These are phyloP conservation scores for Mesotaenium endlicherianum DNA, from an alignment of 139 green algal species.

Conservation along the genomic window DNA sequence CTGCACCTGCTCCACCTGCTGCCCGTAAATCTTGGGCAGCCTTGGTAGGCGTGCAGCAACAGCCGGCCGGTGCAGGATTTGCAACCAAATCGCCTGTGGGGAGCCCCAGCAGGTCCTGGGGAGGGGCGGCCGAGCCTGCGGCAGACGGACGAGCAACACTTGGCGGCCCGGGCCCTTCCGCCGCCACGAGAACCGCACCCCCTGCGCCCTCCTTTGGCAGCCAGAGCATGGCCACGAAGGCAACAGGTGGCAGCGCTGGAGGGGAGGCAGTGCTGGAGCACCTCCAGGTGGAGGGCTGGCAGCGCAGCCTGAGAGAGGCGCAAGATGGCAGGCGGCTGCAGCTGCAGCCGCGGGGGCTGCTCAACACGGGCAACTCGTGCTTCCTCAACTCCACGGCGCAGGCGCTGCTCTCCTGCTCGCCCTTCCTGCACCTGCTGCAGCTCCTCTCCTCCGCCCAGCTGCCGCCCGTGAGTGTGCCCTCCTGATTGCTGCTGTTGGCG, in stretches of 20 bases:
- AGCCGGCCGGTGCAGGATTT: neutral
- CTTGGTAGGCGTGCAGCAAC: neutral
- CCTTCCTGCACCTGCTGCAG: conserved; percentile 30
- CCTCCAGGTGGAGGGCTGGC: neutral
- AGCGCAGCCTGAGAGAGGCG: neutral
- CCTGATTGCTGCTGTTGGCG: neutral
- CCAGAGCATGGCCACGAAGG: neutral
- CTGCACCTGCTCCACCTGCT: neutral
- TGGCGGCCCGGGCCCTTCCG: neutral
- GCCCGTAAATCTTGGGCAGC: conserved; percentile 10
- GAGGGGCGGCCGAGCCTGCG: neutral
- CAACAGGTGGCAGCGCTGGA: neutral
- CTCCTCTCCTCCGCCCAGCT: neutral
- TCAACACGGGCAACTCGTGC: conserved; percentile 50
- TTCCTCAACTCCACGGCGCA: conserved; percentile 51
- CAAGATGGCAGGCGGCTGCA: neutral
- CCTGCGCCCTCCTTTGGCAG: neutral
- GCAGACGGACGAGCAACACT: neutral
- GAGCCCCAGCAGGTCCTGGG: neutral
- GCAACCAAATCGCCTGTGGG: neutral
- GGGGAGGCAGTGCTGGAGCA: neutral
- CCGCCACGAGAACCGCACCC: neutral
- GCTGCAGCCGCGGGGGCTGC: conserved; percentile 11
- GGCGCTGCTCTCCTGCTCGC: conserved; percentile 22
- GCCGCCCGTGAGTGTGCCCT: conserved; percentile 1